Evolutionary conservation across 73 alveolate genomes (phyloP).

Genomic region (Tetrahymena elliotti): DNA sequence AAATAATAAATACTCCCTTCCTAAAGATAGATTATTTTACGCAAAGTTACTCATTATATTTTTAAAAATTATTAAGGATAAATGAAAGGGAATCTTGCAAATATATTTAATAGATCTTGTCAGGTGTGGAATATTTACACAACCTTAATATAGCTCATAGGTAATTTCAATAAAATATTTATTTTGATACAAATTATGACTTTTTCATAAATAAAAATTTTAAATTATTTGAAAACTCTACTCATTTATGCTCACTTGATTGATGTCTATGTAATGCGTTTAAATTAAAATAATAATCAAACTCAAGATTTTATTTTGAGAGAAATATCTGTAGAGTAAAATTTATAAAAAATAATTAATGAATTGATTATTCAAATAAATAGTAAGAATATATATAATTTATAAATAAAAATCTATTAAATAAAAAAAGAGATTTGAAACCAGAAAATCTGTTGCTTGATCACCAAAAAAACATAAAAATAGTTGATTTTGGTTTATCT

Average conservation of each 20-base stretch:
- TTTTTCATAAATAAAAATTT: neutral
- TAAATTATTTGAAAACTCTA: neutral
- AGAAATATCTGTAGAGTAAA: neutral
- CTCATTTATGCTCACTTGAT: neutral
- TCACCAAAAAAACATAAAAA: conserved; percentile 39
- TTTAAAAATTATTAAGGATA: conserved; percentile 26
- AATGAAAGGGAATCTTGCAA: conserved; percentile 77
- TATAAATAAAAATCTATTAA: neutral
- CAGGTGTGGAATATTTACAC: conserved; percentile 89
- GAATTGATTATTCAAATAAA: neutral
- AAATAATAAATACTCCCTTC: neutral
- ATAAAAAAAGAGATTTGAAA: conserved; percentile 38
- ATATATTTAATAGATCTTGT: conserved; percentile 65
- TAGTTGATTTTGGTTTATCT: conserved; percentile 53
- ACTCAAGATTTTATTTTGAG: neutral
- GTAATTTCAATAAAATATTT: neutral
- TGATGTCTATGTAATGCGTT: neutral
- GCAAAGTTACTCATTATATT: neutral
- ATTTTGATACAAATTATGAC: neutral
- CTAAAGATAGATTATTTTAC: neutral
- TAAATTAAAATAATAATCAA: too few relatives aligned
- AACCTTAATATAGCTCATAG: conserved; percentile 73
- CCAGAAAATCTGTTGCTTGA: conserved; percentile 58
- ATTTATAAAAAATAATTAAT: too few relatives aligned
- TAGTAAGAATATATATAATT: neutral